Evolutionary conservation across 2,329 filamentous ascomycete genomes (phyloP).

Genomic region (Ascochyta clinopodiicola): DNA sequence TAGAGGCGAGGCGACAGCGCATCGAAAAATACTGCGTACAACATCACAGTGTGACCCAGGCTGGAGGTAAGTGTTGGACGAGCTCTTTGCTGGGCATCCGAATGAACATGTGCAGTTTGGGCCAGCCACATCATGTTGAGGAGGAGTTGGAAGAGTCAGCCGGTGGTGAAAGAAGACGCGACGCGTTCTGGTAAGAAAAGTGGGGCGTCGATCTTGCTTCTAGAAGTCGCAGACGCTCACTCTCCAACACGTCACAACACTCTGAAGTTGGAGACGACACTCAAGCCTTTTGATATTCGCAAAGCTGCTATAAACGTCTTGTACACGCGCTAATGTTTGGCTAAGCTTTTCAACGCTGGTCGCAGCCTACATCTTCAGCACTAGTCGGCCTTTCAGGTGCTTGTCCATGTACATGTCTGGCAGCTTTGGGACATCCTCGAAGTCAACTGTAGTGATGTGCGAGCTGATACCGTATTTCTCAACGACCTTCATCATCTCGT

Average conservation of each 20-base stretch:
- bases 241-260: neutral
- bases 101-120: neutral
- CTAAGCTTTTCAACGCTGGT: neutral
- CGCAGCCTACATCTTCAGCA: neutral
- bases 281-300: too few relatives aligned
- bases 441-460: neutral
- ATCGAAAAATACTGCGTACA: too few relatives aligned
- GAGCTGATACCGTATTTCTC: neutral
- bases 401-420: conserved; percentile 2
- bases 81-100: too few relatives aligned
- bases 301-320: neutral
- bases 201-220: neutral
- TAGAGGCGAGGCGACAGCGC: too few relatives aligned
- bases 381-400: neutral
- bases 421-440: neutral
- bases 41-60: too few relatives aligned
- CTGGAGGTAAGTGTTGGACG: too few relatives aligned
- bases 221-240: neutral
- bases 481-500: neutral
- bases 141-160: neutral
- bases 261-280: too few relatives aligned
- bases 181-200: neutral
- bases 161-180: neutral
- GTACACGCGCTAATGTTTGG: too few relatives aligned
- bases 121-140: too few relatives aligned